Conservation (phyloP, 371 early-diverging fungal genomes). For the Chytridium lagenaria region DNA sequence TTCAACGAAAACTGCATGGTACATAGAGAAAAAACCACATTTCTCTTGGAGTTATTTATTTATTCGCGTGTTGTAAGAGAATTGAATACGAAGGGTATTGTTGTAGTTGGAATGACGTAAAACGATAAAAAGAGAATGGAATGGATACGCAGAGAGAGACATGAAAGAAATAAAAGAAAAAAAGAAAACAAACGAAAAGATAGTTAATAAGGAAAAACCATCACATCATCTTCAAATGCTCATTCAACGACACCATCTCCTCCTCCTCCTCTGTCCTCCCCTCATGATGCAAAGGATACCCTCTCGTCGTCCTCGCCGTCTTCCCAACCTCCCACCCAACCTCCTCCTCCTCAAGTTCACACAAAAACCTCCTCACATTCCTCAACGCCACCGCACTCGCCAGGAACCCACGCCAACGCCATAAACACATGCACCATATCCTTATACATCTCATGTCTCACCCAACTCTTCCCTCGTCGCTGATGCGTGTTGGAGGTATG, state of each 20-base stretch:
- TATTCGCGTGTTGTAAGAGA: too few species aligned
- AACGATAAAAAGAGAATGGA: not conserved
- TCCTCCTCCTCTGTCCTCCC: conserved; percentile 9
- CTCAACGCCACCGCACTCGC: conserved; percentile 19
- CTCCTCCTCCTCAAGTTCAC: conserved; percentile 25
- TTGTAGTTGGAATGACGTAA: too few species aligned
- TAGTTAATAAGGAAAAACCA: not conserved
- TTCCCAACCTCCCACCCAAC: conserved; percentile 10
- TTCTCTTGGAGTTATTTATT: too few species aligned
- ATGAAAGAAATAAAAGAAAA: not conserved
- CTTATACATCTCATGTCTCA: conserved; percentile 60
- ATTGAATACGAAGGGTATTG: too few species aligned
- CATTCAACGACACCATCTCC: conserved; percentile 12
- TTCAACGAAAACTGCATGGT: too few species aligned
- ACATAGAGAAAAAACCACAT: too few species aligned
- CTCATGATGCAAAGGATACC: not conserved
- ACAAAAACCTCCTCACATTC: conserved; percentile 30
- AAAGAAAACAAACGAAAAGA: not conserved
- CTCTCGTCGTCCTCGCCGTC: not conserved
- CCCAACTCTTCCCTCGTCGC: conserved; percentile 13
- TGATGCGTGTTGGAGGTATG: conserved; percentile 13
- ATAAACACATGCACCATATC: conserved; percentile 86
- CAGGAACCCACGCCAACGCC: conserved; percentile 33
- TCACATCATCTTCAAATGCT: conserved; percentile 1
- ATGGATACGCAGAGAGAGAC: not conserved